Base-by-base conservation (phyloP, 495 filamentous ascomycete genomes). In the Talaromyces borbonicus region DNA sequence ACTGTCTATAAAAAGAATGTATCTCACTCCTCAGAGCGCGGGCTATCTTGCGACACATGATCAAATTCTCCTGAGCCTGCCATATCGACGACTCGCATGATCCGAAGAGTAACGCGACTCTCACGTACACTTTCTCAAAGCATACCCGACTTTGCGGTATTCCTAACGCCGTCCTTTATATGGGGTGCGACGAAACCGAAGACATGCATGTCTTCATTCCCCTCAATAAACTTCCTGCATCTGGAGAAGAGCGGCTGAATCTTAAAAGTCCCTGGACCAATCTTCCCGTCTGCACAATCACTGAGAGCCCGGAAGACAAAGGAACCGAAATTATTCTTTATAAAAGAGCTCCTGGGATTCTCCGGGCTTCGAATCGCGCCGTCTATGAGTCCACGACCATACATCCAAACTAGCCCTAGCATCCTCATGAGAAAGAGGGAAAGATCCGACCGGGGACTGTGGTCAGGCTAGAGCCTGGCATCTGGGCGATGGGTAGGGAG, bases 201-300 rank as follows among this genome's bases (percentile, higher is more conserved):
- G 68, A 73, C 37, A 57, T 73, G 37, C 54, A 59, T 29, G 59
- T 68, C 2, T 67, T 60, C 44, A 52, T 71, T 7, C 49, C 58
- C 5, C 20, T 70, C 0, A 62, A 62, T 0, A 73, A 73, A 51
- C 43, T 55, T 8, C 59, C 62, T 40, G 55, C 52, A 19, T 42
- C 54, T 22, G 65, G 67, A 1, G 61, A 65, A 16, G 24, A 52
- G 1, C 38, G 68, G 8, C 48, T 59, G 38, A 52, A 59, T 36
- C 42, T 64, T 7, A 66, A 68, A 42, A 56, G 69, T 43, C 60
- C 66, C 9, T 54, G 0, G 47, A 57, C 36, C 56, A 57, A 22
- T 56, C 51, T 5, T 56, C n/a, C n/a, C n/a, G n/a, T n/a, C n/a
- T n/a, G n/a, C n/a, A n/a, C n/a, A n/a, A n/a, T 62, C 35, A 54